Conservation (phyloP, 495 filamentous ascomycete species). For the Parachaetomium inaequale region DNA sequence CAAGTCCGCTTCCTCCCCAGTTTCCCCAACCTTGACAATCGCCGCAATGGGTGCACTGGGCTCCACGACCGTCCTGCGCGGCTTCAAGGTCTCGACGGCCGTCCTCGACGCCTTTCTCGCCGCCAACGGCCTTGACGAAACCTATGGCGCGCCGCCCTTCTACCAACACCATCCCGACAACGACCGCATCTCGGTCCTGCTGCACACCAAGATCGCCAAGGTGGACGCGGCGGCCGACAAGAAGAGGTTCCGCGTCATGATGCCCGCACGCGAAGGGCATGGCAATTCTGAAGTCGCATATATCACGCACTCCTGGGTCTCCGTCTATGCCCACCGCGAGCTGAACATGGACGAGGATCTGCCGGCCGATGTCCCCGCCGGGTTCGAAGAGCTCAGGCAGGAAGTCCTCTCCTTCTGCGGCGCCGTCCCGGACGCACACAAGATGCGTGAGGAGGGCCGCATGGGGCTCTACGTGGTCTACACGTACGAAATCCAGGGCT, state of each 20-base stretch:
- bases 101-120: conserved; percentile 7
- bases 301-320: not conserved
- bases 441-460: not conserved
- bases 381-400: not conserved
- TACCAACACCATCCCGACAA: not conserved
- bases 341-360: not conserved
- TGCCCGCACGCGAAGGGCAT: not conserved
- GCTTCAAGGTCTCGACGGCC: not conserved
- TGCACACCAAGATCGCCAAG: not conserved
- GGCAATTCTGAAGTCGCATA: not conserved
- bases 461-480: not conserved
- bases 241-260: not conserved
- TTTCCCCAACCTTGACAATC: not conserved
- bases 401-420: not conserved
- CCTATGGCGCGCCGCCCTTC: not conserved
- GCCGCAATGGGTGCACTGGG: not conserved
- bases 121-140: not conserved
- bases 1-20: no score
- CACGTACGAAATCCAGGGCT: not conserved
- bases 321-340: not conserved
- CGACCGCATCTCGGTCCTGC: not conserved
- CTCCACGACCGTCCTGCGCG: not conserved
- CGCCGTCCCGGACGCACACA: not conserved
- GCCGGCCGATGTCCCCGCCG: not conserved
- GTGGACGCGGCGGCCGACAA: not conserved